phyloP scores from a whole-genome alignment of 495 filamentous ascomycete genomes.

The Bombardia bombarda region DNA sequence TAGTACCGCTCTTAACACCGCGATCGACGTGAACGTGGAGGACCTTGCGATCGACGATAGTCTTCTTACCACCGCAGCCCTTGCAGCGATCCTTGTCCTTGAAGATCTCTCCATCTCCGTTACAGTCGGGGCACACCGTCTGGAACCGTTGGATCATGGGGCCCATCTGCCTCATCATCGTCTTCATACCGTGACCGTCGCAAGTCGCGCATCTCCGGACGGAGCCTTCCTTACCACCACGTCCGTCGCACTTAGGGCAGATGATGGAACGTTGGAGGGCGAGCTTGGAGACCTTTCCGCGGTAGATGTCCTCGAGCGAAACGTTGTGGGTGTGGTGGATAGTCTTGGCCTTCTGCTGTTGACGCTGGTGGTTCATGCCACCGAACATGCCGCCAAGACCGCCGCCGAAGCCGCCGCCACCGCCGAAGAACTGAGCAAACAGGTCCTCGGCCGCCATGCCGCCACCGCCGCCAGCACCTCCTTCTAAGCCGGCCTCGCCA shows the following conservation, averaged over 20 bases:
- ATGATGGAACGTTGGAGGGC: conserved; percentile 96
- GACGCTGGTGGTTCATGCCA: conserved; percentile 62
- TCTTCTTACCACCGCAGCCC: conserved; percentile 92
- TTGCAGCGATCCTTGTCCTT: conserved; percentile 96
- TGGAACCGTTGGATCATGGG: conserved; percentile 99
- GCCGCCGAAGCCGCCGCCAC: conserved; percentile 68
- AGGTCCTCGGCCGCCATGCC: conserved; percentile 97
- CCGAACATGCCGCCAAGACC: conserved; percentile 77
- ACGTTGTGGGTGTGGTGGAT: conserved; percentile 99
- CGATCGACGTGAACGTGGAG: conserved; percentile 96
- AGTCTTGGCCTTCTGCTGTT: conserved; percentile 87
- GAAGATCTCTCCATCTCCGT: conserved; percentile 93
- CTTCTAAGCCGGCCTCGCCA: conserved; percentile 91
- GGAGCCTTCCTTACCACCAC: conserved; percentile 94
- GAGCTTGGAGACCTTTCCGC: conserved; percentile 94
- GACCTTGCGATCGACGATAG: conserved; percentile 91
- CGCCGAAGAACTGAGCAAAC: conserved; percentile 97
- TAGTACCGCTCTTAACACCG: conserved; percentile 86
- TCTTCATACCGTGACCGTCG: conserved; percentile 95
- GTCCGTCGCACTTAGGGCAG: conserved; percentile 89
- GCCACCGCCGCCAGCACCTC: conserved; percentile 64
- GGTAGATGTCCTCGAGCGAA: conserved; percentile 94
- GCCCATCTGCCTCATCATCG: conserved; percentile 99
- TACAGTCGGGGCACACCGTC: conserved; percentile 97
- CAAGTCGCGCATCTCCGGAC: conserved; percentile 87